Percentiles rank a stretch among this genome's conserved stretches.
Evolutionary conservation across 176 grass and related monocot genomes (phyloP).

Genomic region (Miscanthus lutarioriparius): DNA sequence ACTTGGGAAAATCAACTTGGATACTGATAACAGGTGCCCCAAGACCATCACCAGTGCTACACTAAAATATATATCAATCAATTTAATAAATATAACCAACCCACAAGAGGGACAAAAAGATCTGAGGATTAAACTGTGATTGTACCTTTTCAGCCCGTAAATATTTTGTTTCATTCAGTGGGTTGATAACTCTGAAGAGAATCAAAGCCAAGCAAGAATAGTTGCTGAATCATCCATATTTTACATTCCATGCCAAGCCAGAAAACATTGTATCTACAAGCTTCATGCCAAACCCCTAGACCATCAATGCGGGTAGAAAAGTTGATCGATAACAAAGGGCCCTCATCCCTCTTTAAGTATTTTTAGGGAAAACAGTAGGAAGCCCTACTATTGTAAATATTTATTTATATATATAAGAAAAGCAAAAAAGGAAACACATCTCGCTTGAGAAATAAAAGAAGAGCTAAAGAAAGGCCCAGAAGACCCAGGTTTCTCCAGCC

Average conservation of each 20-base stretch:
- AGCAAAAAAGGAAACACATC: not conserved
- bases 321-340: conserved; percentile 24
- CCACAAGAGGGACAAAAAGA: conserved; percentile 40
- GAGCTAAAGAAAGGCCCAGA: not conserved
- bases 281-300: conserved; percentile 48
- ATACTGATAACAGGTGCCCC: conserved; percentile 56
- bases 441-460: not conserved
- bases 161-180: conserved; percentile 57
- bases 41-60: conserved; percentile 47
- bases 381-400: not conserved
- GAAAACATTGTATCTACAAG: conserved; percentile 59
- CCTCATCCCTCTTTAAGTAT: conserved; percentile 11
- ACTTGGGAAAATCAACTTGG: conserved; percentile 70
- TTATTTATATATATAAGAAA: not conserved
- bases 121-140: conserved; percentile 16
- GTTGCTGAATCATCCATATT: conserved; percentile 79
- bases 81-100: conserved; percentile 39
- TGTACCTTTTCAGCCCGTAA: conserved; percentile 66
- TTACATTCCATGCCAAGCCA: conserved; percentile 69
- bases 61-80: conserved; percentile 51
- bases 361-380: not conserved
- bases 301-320: conserved; percentile 35
- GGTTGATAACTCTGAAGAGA: conserved; percentile 71
- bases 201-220: conserved; percentile 68
- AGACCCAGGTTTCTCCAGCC: not conserved